Percentiles rank a stretch among this genome's conserved stretches.
Conservation (phyloP, 371 early-diverging fungal species). For the Mucor racemosus region DNA sequence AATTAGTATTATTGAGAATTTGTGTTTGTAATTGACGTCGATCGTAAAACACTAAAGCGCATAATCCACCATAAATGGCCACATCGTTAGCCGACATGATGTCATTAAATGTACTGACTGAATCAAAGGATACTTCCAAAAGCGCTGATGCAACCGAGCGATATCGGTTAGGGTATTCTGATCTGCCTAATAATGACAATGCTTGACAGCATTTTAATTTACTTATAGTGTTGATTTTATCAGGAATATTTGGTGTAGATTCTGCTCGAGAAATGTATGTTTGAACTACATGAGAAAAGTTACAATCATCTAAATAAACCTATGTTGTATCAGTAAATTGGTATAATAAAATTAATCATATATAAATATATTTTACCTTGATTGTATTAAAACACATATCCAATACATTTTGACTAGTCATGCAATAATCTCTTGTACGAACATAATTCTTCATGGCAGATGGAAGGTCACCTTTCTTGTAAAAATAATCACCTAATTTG, state of each 20-base stretch:
- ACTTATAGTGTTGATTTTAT: constrained; percentile 59
- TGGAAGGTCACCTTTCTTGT: constrained; percentile 69
- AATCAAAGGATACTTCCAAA: constrained; percentile 69
- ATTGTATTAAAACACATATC: constrained; percentile 85
- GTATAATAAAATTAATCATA: neutral
- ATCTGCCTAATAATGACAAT: constrained; percentile 57
- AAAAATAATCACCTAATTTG: constrained; percentile 79
- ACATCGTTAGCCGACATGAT: constrained; percentile 82
- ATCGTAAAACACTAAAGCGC: constrained; percentile 81
- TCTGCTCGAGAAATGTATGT: constrained; percentile 80
- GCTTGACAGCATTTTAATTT: constrained; percentile 74
- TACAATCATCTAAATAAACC: constrained; percentile 70
- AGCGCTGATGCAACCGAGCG: constrained; percentile 67
- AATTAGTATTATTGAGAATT: constrained; percentile 73
- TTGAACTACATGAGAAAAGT: constrained; percentile 68
- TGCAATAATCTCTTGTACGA: constrained; percentile 79
- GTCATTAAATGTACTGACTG: constrained; percentile 44
- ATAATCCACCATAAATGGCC: constrained; percentile 81
- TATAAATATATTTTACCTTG: constrained; percentile 53
- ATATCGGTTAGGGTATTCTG: constrained; percentile 57
- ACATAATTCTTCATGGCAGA: constrained; percentile 73
- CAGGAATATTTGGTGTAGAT: constrained; percentile 66
- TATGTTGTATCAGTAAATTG: constrained; percentile 16
- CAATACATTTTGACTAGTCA: constrained; percentile 71
- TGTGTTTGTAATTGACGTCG: constrained; percentile 69